Evolutionary conservation across 2,329 filamentous ascomycete species (phyloP).

Genomic region (Zymoseptoria pseudotritici): DNA sequence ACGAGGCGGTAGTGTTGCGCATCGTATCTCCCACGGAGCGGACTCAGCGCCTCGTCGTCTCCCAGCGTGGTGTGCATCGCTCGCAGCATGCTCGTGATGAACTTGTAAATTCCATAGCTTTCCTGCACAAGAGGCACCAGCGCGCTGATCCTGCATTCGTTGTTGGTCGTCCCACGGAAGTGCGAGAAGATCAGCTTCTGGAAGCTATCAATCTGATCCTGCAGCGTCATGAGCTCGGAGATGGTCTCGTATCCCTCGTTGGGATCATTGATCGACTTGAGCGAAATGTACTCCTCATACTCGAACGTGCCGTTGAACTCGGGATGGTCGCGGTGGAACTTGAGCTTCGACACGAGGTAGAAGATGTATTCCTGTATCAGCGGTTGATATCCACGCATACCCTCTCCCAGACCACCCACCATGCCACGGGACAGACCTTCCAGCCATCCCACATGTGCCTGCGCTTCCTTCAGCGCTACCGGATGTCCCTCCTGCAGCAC

Average conservation of each 20-base stretch:
- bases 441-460: constrained; percentile 82
- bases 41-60: constrained; percentile 85
- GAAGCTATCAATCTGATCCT: constrained; percentile 97
- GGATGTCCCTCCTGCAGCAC: constrained; percentile 96
- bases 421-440: constrained; percentile 84
- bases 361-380: constrained; percentile 96
- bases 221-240: constrained; percentile 87
- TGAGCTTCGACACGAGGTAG: constrained; percentile 86
- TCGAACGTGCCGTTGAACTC: constrained; percentile 99
- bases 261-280: constrained; percentile 97
- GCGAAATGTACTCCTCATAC: constrained; percentile 96
- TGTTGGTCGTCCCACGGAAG: constrained; percentile 84
- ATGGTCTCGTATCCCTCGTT: constrained; percentile 98
- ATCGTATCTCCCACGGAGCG: constrained; percentile 80
- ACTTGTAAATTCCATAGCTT: constrained; percentile 99
- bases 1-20: constrained; percentile 94
- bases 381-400: constrained; percentile 62
- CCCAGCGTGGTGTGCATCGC: constrained; percentile 91
- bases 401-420: constrained; percentile 69
- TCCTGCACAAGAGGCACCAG: constrained; percentile 91
- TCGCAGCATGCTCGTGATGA: constrained; percentile 97
- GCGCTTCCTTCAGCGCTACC: constrained; percentile 75
- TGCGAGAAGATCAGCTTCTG: constrained; percentile 98
- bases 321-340: constrained; percentile 93
- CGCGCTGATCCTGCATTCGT: constrained; percentile 92